Conservation (phyloP, 192 early-diverging fungal genomes). For the Dissophora globulifera region DNA sequence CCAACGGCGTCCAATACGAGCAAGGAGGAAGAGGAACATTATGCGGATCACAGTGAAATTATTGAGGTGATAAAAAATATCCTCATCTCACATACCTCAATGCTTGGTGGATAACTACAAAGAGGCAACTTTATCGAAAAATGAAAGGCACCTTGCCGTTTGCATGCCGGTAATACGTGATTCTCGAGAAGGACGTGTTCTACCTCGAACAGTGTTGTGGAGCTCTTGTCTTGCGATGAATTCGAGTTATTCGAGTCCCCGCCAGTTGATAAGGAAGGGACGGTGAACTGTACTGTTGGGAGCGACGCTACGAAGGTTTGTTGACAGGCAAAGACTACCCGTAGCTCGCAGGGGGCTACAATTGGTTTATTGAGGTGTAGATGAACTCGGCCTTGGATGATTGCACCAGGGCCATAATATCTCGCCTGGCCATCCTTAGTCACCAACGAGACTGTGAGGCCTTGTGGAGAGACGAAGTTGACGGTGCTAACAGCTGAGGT, state of each 20-base stretch:
- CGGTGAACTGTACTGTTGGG: background rate
- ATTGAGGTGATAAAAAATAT: too few species aligned
- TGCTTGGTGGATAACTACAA: constrained; percentile 33
- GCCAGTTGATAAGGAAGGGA: background rate
- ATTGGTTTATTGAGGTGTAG: constrained; percentile 20
- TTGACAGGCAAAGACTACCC: constrained; percentile 34
- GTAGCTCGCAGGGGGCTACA: constrained; percentile 11
- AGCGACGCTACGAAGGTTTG: constrained; percentile 12
- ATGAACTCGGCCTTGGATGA: constrained; percentile 29
- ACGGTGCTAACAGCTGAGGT: background rate
- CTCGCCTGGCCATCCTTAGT: constrained; percentile 17
- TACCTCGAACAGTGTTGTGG: constrained; percentile 18
- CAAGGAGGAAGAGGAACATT: background rate
- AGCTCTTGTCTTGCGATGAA: background rate
- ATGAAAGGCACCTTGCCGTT: constrained; percentile 13
- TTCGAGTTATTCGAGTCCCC: background rate
- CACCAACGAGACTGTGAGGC: constrained; percentile 9
- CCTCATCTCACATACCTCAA: too few species aligned
- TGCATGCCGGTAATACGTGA: constrained; percentile 11
- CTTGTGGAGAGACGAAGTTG: constrained; percentile 17
- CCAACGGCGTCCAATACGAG: background rate
- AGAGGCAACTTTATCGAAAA: constrained; percentile 41
- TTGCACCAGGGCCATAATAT: constrained; percentile 22
- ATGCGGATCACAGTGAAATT: background rate
- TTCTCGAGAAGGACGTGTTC: constrained; percentile 28